A percentile compares a stretch with the other conserved stretches of the same genome.
phyloP scores from a whole-genome alignment of 495 filamentous ascomycete genomes.

The Tuber microsphaerosporum region DNA sequence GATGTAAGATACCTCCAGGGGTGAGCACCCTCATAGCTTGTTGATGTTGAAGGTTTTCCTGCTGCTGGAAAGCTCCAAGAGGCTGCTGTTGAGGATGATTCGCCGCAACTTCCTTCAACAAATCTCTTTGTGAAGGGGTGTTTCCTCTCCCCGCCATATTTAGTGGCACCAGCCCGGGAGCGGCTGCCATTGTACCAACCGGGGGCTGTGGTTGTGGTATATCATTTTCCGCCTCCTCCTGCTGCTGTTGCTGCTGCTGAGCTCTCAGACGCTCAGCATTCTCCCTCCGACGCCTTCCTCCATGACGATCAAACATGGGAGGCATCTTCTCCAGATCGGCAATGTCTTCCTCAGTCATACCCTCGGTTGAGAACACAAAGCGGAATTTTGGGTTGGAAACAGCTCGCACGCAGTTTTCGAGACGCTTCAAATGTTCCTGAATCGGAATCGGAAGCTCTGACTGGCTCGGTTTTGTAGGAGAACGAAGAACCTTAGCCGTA shows the following conservation, averaged over 20 bases:
- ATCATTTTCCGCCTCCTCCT: slow-evolving; percentile 25
- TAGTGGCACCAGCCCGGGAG: slow-evolving; percentile 24
- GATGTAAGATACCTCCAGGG: background rate
- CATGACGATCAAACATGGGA: slow-evolving; percentile 70
- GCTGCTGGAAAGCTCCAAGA: slow-evolving; percentile 36
- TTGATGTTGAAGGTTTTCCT: slow-evolving; percentile 36
- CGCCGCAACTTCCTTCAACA: slow-evolving; percentile 24
- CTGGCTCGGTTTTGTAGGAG: slow-evolving; percentile 13
- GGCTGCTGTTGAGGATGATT: slow-evolving; percentile 32
- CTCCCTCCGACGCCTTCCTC: slow-evolving; percentile 64
- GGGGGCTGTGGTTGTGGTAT: slow-evolving; percentile 31
- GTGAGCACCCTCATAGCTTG: slow-evolving; percentile 14
- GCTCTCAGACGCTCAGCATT: slow-evolving; percentile 60
- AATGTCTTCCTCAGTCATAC: slow-evolving; percentile 49
- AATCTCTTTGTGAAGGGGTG: slow-evolving; percentile 32
- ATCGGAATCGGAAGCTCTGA: slow-evolving; percentile 24
- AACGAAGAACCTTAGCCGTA: slow-evolving; percentile 17
- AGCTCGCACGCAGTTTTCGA: slow-evolving; percentile 50
- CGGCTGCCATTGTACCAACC: slow-evolving; percentile 33
- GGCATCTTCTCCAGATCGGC: slow-evolving; percentile 58
- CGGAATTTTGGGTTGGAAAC: slow-evolving; percentile 54
- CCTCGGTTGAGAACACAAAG: slow-evolving; percentile 52
- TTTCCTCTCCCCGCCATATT: slow-evolving; percentile 22
- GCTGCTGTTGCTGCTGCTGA: slow-evolving; percentile 25
- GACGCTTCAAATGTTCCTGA: slow-evolving; percentile 42